Evolutionary conservation across 768 basidiomycete species (phyloP).

Genomic region (Leccinum broughii): DNA sequence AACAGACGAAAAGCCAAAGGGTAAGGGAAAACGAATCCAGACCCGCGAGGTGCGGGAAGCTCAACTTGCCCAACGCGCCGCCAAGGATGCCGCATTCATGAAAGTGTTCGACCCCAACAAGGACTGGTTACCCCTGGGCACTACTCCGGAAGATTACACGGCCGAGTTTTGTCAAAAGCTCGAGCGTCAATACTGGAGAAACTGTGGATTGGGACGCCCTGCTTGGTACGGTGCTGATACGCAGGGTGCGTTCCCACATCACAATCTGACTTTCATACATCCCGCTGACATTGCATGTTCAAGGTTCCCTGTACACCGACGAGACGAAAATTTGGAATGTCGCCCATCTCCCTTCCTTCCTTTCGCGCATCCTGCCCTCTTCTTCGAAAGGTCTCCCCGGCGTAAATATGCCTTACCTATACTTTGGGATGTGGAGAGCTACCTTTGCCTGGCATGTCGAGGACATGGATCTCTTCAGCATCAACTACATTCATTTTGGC

Average conservation of each 20-base stretch:
- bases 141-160: constrained; percentile 76
- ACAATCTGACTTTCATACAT: background rate
- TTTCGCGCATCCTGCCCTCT: constrained; percentile 75
- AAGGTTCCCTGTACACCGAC: constrained; percentile 71
- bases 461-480: constrained; percentile 98
- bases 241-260: constrained; percentile 59
- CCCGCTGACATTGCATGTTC: background rate
- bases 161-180: constrained; percentile 84
- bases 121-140: constrained; percentile 81
- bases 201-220: constrained; percentile 83
- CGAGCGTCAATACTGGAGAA: constrained; percentile 91
- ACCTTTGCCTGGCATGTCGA: constrained; percentile 99
- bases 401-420: constrained; percentile 96
- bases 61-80: constrained; percentile 46
- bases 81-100: constrained; percentile 56
- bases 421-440: constrained; percentile 99
- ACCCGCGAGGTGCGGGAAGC: constrained; percentile 47
- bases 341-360: constrained; percentile 82
- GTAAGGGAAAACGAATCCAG: constrained; percentile 44
- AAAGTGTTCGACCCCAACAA: constrained; percentile 67
- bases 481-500: constrained; percentile 99
- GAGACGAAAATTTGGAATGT: constrained; percentile 90
- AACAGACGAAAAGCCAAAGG: constrained; percentile 37
- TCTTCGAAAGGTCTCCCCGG: constrained; percentile 79
- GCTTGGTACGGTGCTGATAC: constrained; percentile 99